These are phyloP conservation scores for Adiantum capillusveneris DNA, from an alignment of 75 land plant species.

Conservation along the genomic window DNA sequence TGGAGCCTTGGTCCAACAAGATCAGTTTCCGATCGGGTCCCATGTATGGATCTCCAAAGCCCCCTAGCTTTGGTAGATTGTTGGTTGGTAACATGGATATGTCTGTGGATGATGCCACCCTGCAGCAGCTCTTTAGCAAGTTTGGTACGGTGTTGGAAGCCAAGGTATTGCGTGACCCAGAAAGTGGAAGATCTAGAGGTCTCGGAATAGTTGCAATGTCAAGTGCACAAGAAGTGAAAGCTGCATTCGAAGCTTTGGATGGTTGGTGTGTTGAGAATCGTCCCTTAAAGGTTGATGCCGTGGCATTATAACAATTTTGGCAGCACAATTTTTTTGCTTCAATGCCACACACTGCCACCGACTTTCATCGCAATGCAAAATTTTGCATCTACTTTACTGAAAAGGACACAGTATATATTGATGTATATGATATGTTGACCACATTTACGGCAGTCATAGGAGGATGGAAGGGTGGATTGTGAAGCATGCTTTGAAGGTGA, in stretches of 20 bases:
- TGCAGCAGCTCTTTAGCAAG: neutral
- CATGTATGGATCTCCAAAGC: conserved; percentile 2
- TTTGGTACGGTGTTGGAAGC: conserved; percentile 1
- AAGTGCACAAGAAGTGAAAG: neutral
- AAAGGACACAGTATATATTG: too few species aligned
- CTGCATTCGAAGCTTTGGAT: neutral
- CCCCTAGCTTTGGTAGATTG: neutral
- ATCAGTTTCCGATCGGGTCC: neutral
- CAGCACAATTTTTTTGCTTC: too few species aligned
- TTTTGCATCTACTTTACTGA: too few species aligned
- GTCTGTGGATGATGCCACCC: neutral
- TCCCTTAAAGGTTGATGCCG: neutral
- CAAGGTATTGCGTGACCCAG: neutral
- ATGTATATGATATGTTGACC: too few species aligned
- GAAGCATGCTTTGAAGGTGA: too few species aligned
- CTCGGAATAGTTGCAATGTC: neutral
- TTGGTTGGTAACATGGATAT: neutral
- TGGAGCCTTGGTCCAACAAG: too few species aligned
- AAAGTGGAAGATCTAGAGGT: neutral
- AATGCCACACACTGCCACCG: too few species aligned
- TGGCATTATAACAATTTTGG: neutral
- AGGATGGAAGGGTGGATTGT: too few species aligned
- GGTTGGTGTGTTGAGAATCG: neutral
- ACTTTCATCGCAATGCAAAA: too few species aligned
- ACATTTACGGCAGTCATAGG: too few species aligned